Evolutionary conservation across 2,329 filamentous ascomycete genomes (phyloP).

Genomic region (Colletotrichum tropicicola): DNA sequence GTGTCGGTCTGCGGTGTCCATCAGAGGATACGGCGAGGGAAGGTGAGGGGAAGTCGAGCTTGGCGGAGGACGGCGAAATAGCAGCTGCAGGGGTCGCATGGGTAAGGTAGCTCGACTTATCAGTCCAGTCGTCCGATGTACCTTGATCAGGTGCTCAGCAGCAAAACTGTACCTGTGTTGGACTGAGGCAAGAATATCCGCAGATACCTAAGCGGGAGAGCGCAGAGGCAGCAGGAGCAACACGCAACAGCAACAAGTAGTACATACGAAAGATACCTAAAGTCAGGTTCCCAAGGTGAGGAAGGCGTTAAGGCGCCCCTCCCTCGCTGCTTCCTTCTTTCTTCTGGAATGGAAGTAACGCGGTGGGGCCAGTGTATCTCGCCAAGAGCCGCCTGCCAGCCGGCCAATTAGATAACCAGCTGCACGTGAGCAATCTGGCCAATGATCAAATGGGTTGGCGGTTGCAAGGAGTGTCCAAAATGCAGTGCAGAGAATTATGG

Average conservation of each 20-base stretch:
- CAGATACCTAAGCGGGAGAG: constrained; percentile 13
- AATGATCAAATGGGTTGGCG: neutral
- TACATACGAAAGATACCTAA: too few relatives aligned
- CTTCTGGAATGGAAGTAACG: constrained; percentile 22
- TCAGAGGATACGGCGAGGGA: neutral
- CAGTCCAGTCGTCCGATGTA: constrained; percentile 27
- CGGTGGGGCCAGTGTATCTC: neutral
- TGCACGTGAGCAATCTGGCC: neutral
- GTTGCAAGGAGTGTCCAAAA: neutral
- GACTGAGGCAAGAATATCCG: constrained; percentile 2
- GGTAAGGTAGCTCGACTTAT: too few relatives aligned
- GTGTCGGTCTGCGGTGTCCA: neutral
- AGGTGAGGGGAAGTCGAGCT: constrained; percentile 1
- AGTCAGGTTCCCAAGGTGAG: too few relatives aligned
- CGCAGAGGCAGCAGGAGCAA: neutral
- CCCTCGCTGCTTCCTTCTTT: constrained; percentile 16
- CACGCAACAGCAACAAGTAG: too few relatives aligned
- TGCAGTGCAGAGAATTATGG: neutral
- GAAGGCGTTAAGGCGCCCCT: too few relatives aligned
- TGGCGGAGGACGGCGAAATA: neutral
- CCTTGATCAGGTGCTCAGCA: neutral
- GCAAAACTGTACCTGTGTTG: neutral
- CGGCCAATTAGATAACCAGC: constrained; percentile 7
- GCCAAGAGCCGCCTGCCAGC: constrained; percentile 22
- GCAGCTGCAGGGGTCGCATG: constrained; percentile 4